A percentile compares a stretch with the other conserved stretches of the same genome.
Conservation (phyloP, 1,139 yeast species). For the Taphrina pruni region DNA sequence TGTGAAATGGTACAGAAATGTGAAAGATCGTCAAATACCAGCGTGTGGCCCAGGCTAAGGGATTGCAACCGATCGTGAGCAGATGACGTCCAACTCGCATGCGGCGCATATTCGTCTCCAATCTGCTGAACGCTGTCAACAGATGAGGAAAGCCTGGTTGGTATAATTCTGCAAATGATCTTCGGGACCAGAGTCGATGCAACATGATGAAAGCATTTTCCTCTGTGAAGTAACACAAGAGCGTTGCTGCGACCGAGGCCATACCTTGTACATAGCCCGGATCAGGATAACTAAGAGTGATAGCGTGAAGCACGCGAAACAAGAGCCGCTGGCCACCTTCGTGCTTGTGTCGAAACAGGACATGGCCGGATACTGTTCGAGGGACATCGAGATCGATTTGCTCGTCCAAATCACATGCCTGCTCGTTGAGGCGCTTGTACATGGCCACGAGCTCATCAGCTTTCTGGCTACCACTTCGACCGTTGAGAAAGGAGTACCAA, state of each 20-base stretch:
- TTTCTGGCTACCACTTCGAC: slow-evolving; percentile 37
- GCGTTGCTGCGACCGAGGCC: slow-evolving; percentile 47
- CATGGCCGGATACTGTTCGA: slow-evolving; percentile 46
- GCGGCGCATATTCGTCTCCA: slow-evolving; percentile 43
- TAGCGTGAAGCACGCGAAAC: slow-evolving; percentile 47
- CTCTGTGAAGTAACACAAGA: slow-evolving; percentile 47
- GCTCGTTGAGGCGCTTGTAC: slow-evolving; percentile 15
- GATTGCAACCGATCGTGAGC: slow-evolving; percentile 44
- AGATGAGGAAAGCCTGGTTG: slow-evolving; percentile 44
- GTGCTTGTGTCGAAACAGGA: slow-evolving; percentile 46
- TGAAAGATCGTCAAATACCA: slow-evolving; percentile 47
- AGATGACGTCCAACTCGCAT: slow-evolving; percentile 38
- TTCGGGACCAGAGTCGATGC: slow-evolving; percentile 43
- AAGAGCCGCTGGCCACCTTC: slow-evolving; percentile 46
- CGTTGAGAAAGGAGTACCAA: slow-evolving; percentile 41
- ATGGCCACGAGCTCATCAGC: slow-evolving; percentile 24
- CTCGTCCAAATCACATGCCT: slow-evolving; percentile 45
- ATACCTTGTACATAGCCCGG: slow-evolving; percentile 48
- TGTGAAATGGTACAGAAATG: slow-evolving; percentile 46
- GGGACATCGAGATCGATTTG: slow-evolving; percentile 48
- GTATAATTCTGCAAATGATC: slow-evolving; percentile 44
- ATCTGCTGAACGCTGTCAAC: slow-evolving; percentile 43
- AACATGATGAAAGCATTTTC: slow-evolving; percentile 45
- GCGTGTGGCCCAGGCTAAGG: slow-evolving; percentile 46
- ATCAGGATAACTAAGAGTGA: slow-evolving; percentile 45